phyloP scores from a whole-genome alignment of 1,284 basidiomycete genomes.

The Ganoderma sinense region DNA sequence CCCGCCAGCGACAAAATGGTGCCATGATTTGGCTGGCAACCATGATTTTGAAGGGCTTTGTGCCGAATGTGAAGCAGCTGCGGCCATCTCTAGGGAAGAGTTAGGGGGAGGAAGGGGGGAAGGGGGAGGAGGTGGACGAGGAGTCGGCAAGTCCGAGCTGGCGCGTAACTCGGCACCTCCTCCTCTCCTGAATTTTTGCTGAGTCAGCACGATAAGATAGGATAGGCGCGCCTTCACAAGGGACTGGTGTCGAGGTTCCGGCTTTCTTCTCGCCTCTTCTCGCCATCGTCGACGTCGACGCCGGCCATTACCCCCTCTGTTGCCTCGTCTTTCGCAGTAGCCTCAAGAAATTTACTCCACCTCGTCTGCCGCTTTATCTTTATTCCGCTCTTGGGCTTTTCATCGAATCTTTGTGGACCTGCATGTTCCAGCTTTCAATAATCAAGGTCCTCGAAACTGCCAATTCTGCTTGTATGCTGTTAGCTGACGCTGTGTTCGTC shows the following conservation, averaged over 20 bases:
- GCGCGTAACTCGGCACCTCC: not conserved
- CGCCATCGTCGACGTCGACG: not conserved
- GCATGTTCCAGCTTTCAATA: constrained; percentile 69
- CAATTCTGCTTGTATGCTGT: too few species aligned
- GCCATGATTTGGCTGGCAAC: constrained; percentile 83
- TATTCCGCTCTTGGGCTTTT: not conserved
- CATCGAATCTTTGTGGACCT: not conserved
- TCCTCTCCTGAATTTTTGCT: constrained; percentile 26
- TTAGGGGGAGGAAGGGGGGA: not conserved
- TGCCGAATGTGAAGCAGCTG: constrained; percentile 30
- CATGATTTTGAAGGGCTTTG: constrained; percentile 43
- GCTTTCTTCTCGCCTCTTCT: not conserved
- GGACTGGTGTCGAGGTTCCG: not conserved
- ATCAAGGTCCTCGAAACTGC: constrained; percentile 51
- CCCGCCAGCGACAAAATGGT: constrained; percentile 89
- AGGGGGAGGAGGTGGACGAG: constrained; percentile 14
- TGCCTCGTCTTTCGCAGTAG: not conserved
- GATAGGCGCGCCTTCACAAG: constrained; percentile 30
- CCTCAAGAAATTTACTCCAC: not conserved
- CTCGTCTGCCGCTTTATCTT: not conserved
- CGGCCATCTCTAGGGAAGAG: constrained; percentile 30
- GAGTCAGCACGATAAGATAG: constrained; percentile 32
- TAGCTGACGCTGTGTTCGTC: too few species aligned
- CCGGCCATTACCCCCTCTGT: not conserved
- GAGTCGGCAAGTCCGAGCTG: constrained; percentile 14